phyloP scores from a whole-genome alignment of 2,329 filamentous ascomycete genomes.

The Corniculantispora saksenae region DNA sequence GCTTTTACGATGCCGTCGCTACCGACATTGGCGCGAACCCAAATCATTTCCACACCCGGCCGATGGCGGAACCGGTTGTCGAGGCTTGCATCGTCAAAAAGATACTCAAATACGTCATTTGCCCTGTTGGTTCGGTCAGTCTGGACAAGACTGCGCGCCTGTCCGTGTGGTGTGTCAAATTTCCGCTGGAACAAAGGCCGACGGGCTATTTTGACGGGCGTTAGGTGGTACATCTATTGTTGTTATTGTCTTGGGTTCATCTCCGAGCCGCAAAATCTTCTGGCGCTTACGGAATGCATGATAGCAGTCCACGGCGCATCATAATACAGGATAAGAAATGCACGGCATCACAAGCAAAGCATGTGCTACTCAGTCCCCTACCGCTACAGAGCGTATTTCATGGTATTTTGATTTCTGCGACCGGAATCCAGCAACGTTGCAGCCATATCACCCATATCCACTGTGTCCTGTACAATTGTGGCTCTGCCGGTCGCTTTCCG shows the following conservation, averaged over 20 bases:
- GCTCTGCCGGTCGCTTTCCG: slow-evolving; percentile 9
- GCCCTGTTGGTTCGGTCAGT: neutral
- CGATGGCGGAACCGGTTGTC: neutral
- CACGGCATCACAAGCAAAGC: neutral
- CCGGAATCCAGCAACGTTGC: slow-evolving; percentile 8
- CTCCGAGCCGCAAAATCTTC: neutral
- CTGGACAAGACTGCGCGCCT: slow-evolving; percentile 6
- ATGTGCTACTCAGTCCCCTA: slow-evolving; percentile 4
- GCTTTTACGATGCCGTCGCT: slow-evolving; percentile 19
- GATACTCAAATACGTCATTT: slow-evolving; percentile 13
- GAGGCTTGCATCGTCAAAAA: neutral
- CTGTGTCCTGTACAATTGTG: neutral
- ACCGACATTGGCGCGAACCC: slow-evolving; percentile 15
- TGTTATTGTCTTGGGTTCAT: slow-evolving; percentile 18
- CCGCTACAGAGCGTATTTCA: neutral
- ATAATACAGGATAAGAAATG: neutral
- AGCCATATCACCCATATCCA: neutral
- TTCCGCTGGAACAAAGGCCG: slow-evolving; percentile 3
- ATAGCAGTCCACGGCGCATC: neutral
- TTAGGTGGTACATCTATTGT: neutral
- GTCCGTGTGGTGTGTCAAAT: neutral
- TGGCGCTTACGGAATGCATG: slow-evolving; percentile 14
- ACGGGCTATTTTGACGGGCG: neutral
- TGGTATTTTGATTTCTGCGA: slow-evolving; percentile 2
- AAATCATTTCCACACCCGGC: slow-evolving; percentile 11